Evolutionary conservation across 2,329 filamentous ascomycete genomes (phyloP).

Genomic region (Cladobotryum mycophilum): DNA sequence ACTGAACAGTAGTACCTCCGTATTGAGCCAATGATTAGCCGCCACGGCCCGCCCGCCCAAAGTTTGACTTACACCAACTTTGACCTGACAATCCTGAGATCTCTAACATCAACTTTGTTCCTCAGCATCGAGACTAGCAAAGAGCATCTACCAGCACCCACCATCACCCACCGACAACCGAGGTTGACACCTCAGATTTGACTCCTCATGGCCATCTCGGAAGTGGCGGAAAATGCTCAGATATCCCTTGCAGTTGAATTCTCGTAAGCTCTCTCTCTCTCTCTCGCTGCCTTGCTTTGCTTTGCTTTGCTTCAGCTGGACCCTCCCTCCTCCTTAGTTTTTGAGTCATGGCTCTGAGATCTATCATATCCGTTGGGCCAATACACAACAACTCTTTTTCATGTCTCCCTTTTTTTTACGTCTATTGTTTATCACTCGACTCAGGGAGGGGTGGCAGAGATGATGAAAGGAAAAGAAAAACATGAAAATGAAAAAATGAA

Average conservation of each 20-base stretch:
- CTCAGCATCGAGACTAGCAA: no score
- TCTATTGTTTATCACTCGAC: not conserved
- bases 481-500: no score
- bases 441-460: no score
- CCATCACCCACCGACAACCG: no score
- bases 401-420: no score
- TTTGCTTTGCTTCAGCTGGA: not conserved
- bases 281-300: conserved; percentile 3
- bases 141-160: no score
- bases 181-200: not conserved
- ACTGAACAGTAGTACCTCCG: no score
- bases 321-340: not conserved
- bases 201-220: conserved; percentile 2
- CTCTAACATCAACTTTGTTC: not conserved
- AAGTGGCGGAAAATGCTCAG: conserved; percentile 15
- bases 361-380: not conserved
- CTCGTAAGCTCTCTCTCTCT: conserved; percentile 32
- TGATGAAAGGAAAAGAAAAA: no score
- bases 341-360: not conserved
- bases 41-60: no score
- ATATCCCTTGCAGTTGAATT: conserved; percentile 69
- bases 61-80: not conserved
- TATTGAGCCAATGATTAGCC: no score
- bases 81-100: not conserved
- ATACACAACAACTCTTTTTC: no score